A percentile compares a stretch with the other conserved stretches of the same genome.
These are phyloP conservation scores for Pyrenochaeta sp. DNA, from an alignment of 2,329 filamentous ascomycete genomes.

Conservation along the genomic window DNA sequence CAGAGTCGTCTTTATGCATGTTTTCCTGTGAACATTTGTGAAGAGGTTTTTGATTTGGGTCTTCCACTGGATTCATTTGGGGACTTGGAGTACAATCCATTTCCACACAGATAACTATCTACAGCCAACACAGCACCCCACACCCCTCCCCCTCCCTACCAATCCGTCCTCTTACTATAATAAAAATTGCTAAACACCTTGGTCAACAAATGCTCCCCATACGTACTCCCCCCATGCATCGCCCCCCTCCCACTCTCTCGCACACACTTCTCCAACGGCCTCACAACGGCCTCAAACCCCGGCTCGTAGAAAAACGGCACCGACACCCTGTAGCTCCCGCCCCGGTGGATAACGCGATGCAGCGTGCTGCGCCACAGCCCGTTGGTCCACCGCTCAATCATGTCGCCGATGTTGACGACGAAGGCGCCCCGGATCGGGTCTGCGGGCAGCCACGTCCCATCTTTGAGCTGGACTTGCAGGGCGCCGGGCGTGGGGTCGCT, in stretches of 20 bases:
- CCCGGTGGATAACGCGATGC: slow-evolving; percentile 56
- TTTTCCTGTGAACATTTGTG: no score
- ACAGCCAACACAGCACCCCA: no score
- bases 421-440: slow-evolving; percentile 55
- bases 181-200: slow-evolving; percentile 55
- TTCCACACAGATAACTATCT: no score
- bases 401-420: slow-evolving; percentile 60
- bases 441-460: slow-evolving; percentile 54
- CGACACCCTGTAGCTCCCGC: slow-evolving; percentile 48
- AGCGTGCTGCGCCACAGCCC: slow-evolving; percentile 53
- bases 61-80: no score
- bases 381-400: slow-evolving; percentile 57
- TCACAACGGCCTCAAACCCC: slow-evolving; percentile 50
- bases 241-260: slow-evolving; percentile 35
- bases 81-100: no score
- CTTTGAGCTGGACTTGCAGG: slow-evolving; percentile 53
- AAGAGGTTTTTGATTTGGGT: no score
- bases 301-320: slow-evolving; percentile 61
- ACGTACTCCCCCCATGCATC: slow-evolving; percentile 45
- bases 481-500: slow-evolving; percentile 53
- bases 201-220: slow-evolving; percentile 53
- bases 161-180: slow-evolving; percentile 35
- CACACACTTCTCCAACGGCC: slow-evolving; percentile 50
- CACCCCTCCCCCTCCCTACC: slow-evolving; percentile 18
- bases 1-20: no score